These are phyloP conservation scores for Lactuca sativa DNA, from an alignment of 129 eudicot genomes.

Conservation along the genomic window DNA sequence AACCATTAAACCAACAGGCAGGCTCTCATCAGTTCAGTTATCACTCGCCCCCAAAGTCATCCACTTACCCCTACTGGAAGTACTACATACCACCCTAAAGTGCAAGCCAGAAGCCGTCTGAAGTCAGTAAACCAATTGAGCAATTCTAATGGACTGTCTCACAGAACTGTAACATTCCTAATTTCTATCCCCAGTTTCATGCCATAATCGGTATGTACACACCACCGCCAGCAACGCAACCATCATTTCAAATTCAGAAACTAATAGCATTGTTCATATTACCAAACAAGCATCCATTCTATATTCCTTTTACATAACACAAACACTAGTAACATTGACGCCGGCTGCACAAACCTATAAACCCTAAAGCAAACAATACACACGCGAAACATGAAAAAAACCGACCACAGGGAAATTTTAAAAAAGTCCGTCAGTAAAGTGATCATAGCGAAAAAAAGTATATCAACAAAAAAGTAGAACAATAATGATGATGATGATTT, in stretches of 20 bases:
- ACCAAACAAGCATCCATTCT: conserved; percentile 13
- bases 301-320: conserved; percentile 6
- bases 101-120: conserved; percentile 9
- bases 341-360: conserved; percentile 1
- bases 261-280: conserved; percentile 13
- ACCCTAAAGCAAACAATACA: conserved; percentile 6
- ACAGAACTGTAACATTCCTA: neutral
- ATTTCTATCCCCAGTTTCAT: neutral
- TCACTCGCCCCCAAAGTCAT: conserved; percentile 7
- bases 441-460: conserved; percentile 3
- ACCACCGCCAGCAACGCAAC: conserved; percentile 5
- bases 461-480: neutral
- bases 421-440: neutral
- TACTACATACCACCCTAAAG: neutral
- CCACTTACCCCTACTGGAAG: neutral
- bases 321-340: conserved; percentile 6
- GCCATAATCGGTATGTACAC: conserved; percentile 6
- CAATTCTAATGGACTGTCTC: neutral
- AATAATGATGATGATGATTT: conserved; percentile 5
- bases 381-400: neutral
- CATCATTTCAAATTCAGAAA: neutral
- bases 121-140: conserved; percentile 2
- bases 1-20: conserved; percentile 19
- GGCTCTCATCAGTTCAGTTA: conserved; percentile 11
- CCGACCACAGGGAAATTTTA: neutral